phyloP scores from a whole-genome alignment of 2,329 filamentous ascomycete species.

The Fusarium piperis region DNA sequence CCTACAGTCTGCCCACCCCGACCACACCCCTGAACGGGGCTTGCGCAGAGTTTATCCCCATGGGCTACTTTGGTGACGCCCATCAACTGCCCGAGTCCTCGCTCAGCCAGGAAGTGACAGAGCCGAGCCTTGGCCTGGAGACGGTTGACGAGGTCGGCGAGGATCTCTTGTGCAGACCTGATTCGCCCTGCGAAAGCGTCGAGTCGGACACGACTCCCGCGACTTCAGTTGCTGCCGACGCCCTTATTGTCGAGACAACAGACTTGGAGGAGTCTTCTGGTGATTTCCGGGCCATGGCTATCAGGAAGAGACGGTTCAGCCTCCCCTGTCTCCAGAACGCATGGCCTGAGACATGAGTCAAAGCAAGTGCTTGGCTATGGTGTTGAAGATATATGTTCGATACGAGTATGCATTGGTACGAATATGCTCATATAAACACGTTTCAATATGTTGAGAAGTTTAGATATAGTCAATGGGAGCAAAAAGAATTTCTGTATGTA shows the following conservation, averaged over 20 bases:
- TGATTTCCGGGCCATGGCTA: neutral
- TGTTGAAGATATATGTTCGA: neutral
- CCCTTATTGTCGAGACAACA: neutral
- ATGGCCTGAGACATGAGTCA: constrained; percentile 35
- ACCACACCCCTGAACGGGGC: constrained; percentile 41
- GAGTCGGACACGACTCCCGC: constrained; percentile 5
- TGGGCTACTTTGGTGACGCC: constrained; percentile 28
- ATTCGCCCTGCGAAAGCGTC: constrained; percentile 3
- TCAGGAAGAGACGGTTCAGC: constrained; percentile 39
- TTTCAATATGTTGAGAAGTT: neutral
- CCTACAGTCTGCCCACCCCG: constrained; percentile 21
- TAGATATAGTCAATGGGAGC: neutral
- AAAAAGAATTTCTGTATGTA: neutral
- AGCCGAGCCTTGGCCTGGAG: constrained; percentile 20
- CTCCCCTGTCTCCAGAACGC: constrained; percentile 42
- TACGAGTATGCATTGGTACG: neutral
- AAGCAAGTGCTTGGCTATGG: neutral
- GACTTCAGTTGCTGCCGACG: neutral
- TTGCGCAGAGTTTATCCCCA: constrained; percentile 48
- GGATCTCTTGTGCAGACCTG: constrained; percentile 11
- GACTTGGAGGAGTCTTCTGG: neutral
- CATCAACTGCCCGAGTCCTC: neutral
- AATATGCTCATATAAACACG: neutral
- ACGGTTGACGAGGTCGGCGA: constrained; percentile 42
- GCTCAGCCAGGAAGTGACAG: neutral